Conservation (phyloP, 495 filamentous ascomycete species). For the Baudoinia panamericana region DNA sequence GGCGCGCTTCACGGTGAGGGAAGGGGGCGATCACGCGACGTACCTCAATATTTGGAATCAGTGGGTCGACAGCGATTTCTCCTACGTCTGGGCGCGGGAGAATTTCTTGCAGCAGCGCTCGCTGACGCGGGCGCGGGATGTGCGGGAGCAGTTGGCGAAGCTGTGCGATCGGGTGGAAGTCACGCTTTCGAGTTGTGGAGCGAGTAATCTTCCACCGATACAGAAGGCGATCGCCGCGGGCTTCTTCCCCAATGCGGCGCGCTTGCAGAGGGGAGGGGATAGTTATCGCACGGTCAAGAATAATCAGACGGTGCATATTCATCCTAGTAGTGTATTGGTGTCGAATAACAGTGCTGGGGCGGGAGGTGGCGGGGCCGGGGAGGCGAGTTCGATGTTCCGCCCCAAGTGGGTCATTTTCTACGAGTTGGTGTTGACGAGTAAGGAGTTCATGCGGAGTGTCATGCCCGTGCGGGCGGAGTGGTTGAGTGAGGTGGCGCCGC, state of each 20-base stretch:
- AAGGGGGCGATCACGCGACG: conserved; percentile 83
- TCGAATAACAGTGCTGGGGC: no score
- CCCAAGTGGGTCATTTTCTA: conserved; percentile 87
- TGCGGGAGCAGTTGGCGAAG: conserved; percentile 87
- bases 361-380: no score
- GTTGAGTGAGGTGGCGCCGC: conserved; percentile 84
- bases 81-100: conserved; percentile 75
- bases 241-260: conserved; percentile 90
- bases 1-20: conserved; percentile 80
- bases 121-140: conserved; percentile 75
- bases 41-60: conserved; percentile 95
- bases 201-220: conserved; percentile 59
- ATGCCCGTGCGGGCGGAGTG: conserved; percentile 77
- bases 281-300: conserved; percentile 94
- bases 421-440: conserved; percentile 82
- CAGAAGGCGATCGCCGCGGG: conserved; percentile 80
- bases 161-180: conserved; percentile 92
- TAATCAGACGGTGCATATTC: conserved; percentile 75
- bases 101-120: conserved; percentile 89
- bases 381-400: no score
- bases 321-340: conserved; percentile 72
- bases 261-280: conserved; percentile 72
- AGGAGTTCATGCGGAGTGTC: conserved; percentile 84
- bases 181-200: conserved; percentile 46
- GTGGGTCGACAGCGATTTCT: conserved; percentile 90